These are phyloP conservation scores for Mediolabrus comicus DNA, from an alignment of 108 stramenopile species.

Conservation along the genomic window DNA sequence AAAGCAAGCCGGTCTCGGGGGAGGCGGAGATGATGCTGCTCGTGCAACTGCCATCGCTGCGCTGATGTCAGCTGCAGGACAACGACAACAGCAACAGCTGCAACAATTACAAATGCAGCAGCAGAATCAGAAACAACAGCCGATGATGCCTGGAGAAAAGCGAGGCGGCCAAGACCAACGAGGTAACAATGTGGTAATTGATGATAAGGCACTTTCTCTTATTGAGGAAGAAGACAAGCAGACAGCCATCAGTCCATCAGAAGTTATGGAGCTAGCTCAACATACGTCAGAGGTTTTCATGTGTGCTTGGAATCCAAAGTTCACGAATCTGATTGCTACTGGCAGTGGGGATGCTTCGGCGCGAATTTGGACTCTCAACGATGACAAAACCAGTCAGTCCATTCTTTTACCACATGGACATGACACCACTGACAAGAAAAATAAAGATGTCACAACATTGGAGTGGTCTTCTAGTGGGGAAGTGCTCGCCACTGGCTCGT, in stretches of 20 bases:
- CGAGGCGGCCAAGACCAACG: slow-evolving; percentile 13
- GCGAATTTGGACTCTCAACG: slow-evolving; percentile 89
- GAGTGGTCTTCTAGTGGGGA: slow-evolving; percentile 95
- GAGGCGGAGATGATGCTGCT: slow-evolving; percentile 17
- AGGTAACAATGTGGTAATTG: slow-evolving; percentile 7
- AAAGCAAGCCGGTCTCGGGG: slow-evolving; percentile 1
- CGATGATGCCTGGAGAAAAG: slow-evolving; percentile 14
- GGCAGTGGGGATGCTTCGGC: slow-evolving; percentile 95
- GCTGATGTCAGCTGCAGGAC: slow-evolving; percentile 31
- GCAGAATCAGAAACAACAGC: neutral
- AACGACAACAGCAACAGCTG: slow-evolving; percentile 23
- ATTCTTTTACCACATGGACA: slow-evolving; percentile 84
- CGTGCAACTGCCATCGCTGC: slow-evolving; percentile 36
- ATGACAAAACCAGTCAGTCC: slow-evolving; percentile 59
- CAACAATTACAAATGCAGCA: slow-evolving; percentile 13
- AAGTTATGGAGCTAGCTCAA: slow-evolving; percentile 77
- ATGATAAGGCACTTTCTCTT: slow-evolving; percentile 4
- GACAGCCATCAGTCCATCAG: slow-evolving; percentile 56
- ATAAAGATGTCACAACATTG: slow-evolving; percentile 95
- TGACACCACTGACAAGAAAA: slow-evolving; percentile 80
- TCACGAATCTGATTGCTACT: slow-evolving; percentile 89
- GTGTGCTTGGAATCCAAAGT: slow-evolving; percentile 96
- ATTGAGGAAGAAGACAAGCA: slow-evolving; percentile 59
- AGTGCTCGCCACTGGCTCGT: slow-evolving; percentile 90
- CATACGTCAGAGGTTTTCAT: slow-evolving; percentile 95